Base-by-base conservation (phyloP, 345 rosid genomes). In the Aquilaria malaccensis region DNA sequence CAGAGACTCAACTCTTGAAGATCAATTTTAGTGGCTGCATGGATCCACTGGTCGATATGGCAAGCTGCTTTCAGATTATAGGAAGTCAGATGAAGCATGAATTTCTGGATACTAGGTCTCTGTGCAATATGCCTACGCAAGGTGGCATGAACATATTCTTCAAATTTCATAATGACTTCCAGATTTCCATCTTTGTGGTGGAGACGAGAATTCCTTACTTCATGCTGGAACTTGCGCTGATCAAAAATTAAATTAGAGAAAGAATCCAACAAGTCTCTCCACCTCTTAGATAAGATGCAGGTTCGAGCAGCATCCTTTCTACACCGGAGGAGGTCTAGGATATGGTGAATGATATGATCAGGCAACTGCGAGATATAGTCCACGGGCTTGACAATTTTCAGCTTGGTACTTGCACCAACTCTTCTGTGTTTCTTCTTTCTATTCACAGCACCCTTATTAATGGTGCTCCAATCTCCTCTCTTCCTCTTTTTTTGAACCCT, bases 221-320 rank as follows among this genome's bases (percentile, higher is more conserved):
- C 60, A 48, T 37, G 22, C 13, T 52, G 59, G 60, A 74, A 68
- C 64, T 78, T 68, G 13, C 70, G 63, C 43, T 78, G 72, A 63
- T 78, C 82, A 14, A 74, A 63, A 12, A 68, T 73, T 63, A 78
- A 41, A 46, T 56, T 56, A 13, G 55, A 58, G 67, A 54, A 71
- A 30, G 76, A 68, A 43, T 29, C 46, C 74, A 74, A 68, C 12
- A 71, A 46, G 13, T 60, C 67, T 56, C 65, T 63, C 79, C 82
- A 78, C 55, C 62, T 63, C 70, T 62, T 78, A 45, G 82, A 78
- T 64, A 69, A 70, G 47, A 69, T 37, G 15, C 72, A 59, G 29
- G 76, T 72, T 68, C 74, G 62, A 29, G 64, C 79, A n/a, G 65
- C 70, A 63, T 71, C 82, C 63, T 78, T 78, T 9, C 41, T 63